Conservation (phyloP, 805 yeast genomes). For the Yarrowia phangngaensis region DNA sequence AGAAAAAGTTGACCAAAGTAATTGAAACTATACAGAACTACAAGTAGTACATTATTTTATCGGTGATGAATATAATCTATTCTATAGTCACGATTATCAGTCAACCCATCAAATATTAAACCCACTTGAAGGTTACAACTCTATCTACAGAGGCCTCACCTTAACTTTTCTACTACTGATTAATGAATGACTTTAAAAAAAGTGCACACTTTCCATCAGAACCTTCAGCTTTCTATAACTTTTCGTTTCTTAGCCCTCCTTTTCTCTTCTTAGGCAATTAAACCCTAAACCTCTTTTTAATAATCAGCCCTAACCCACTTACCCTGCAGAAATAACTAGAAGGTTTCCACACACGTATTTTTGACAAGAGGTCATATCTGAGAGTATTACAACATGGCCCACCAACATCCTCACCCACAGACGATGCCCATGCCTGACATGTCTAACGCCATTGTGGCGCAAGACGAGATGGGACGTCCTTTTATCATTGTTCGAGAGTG, state of each 20-base stretch:
- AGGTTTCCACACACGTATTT: neutral
- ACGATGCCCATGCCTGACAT: constrained; percentile 68
- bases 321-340: constrained; percentile 22
- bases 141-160: too few relatives aligned
- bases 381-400: constrained; percentile 12
- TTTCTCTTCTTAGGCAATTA: neutral
- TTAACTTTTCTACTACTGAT: too few relatives aligned
- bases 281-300: neutral
- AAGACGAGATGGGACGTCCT: constrained; percentile 99
- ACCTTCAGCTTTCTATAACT: too few relatives aligned
- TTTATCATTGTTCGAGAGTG: constrained; percentile 92
- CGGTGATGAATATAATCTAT: too few relatives aligned
- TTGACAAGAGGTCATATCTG: neutral
- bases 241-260: neutral
- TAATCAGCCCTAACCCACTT: constrained; percentile 1
- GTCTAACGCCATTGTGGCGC: constrained; percentile 98
- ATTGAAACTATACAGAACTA: too few relatives aligned
- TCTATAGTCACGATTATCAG: too few relatives aligned
- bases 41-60: too few relatives aligned
- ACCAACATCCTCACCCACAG: constrained; percentile 29
- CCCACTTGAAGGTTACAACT: too few relatives aligned
- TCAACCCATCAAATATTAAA: too few relatives aligned
- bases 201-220: too few relatives aligned
- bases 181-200: too few relatives aligned
- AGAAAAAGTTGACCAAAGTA: too few relatives aligned